Percentiles rank a stretch among this genome's conserved stretches.
phyloP scores from a whole-genome alignment of 257 asterid genomes.

The Solanum dulcamara region DNA sequence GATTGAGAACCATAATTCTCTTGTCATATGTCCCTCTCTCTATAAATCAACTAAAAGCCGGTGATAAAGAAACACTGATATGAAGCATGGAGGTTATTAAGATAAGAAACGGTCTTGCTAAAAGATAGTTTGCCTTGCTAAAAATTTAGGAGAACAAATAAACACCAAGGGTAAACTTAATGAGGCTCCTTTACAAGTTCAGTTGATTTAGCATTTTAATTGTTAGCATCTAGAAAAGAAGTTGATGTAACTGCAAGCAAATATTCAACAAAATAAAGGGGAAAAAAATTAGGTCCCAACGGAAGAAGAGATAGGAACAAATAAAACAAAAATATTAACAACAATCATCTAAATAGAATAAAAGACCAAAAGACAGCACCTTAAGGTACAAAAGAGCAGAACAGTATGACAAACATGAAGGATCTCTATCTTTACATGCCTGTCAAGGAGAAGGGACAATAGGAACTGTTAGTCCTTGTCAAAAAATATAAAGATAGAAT shows the following conservation, averaged over 20 bases:
- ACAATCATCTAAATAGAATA: background rate
- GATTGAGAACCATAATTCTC: background rate
- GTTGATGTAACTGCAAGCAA: background rate
- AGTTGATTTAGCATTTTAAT: background rate
- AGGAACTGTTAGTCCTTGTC: background rate
- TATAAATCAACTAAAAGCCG: background rate
- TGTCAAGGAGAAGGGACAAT: background rate
- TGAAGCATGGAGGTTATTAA: background rate
- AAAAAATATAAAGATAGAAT: background rate
- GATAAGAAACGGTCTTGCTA: background rate
- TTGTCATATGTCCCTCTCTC: background rate
- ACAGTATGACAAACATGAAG: conserved; percentile 35
- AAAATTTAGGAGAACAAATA: background rate
- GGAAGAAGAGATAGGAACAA: background rate
- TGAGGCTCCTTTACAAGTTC: background rate
- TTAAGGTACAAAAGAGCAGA: conserved; percentile 35
- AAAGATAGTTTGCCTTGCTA: background rate
- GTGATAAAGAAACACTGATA: background rate
- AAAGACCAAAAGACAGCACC: conserved; percentile 9
- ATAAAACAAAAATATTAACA: background rate
- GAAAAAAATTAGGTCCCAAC: background rate
- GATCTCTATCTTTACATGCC: conserved; percentile 38
- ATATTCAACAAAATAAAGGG: background rate
- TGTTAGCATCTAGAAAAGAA: background rate
- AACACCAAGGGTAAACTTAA: too few relatives aligned